Base-by-base conservation (phyloP, 1,284 basidiomycete species). In the Phellinidium pouzarii region DNA sequence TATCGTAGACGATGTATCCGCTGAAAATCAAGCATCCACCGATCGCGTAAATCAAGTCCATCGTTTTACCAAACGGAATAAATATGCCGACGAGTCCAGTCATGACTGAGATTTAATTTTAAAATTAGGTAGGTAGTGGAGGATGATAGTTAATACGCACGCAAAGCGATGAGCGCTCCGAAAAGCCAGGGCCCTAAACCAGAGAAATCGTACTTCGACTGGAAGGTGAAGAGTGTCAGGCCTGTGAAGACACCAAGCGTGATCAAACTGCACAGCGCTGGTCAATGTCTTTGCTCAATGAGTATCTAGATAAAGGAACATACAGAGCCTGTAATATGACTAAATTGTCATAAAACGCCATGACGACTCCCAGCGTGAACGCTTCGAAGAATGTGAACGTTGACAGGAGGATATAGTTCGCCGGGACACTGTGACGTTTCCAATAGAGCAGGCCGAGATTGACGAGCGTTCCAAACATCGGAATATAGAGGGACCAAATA, bases 191-290 rank as follows among this genome's bases (percentile, higher is more conserved):
- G 84, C 0, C 82, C 90, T 73, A 94, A 78, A 47, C 86, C 84
- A 34, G 80, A 82, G 68, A 95, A 93, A 68, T 94, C 90, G 69
- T 90, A 92, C 82, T 90, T 90, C 50, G 85, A 87, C 65, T 91
- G 88, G 60, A 88, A 72, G 1, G 91, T 94, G 70, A 92, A 94
- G 49, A 94, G 66, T 0, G 89, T 91, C 55, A 94, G 71, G 2
- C 91, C 92, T 43, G 90, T 66, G 77, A 95, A 95, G 43, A 93
- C 82, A 29, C 91, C 91, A 12, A 87, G 71, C 0, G 92, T 94
- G 61, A 94, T 90, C 44, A 92, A 64, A 53, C 84, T 87, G 56
- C 1, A 50, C 48, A 27, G 51, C 27, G 26, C 56, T 59, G 23
- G 62, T 54, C 53, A 62, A 52, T 56, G 25, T 8, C 17, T 44